Percentiles rank a stretch among this genome's conserved stretches.
Evolutionary conservation across 2,329 filamentous ascomycete genomes (phyloP).

Genomic region (Sphaerulina musiva): DNA sequence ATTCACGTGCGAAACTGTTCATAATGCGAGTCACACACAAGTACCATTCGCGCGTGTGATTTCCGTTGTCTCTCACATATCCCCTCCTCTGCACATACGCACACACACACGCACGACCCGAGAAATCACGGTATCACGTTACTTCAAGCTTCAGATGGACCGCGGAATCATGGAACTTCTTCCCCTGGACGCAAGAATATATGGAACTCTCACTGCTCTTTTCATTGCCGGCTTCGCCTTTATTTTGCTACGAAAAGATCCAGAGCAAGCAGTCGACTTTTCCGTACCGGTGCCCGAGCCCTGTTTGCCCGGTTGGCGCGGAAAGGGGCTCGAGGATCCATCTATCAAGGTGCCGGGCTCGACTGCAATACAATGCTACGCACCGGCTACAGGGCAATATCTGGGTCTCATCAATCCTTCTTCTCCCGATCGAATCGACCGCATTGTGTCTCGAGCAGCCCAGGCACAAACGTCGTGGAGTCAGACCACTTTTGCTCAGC

Average conservation of each 20-base stretch:
- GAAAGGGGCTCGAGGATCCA: constrained; percentile 53
- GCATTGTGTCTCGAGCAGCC: constrained; percentile 65
- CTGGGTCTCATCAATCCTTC: constrained; percentile 73
- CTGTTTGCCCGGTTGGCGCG: constrained; percentile 49
- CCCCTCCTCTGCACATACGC: no score
- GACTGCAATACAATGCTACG: constrained; percentile 72
- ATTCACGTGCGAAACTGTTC: no score
- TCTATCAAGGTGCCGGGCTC: constrained; percentile 60
- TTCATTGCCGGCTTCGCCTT: constrained; percentile 4
- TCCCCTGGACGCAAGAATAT: constrained; percentile 3
- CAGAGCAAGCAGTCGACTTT: constrained; percentile 25
- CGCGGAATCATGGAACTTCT: background rate
- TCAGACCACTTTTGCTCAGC: constrained; percentile 66
- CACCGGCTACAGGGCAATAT: constrained; percentile 79
- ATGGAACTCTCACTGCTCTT: background rate
- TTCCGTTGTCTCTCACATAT: no score
- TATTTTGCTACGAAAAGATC: constrained; percentile 10
- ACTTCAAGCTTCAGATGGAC: background rate
- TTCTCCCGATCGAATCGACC: constrained; percentile 70
- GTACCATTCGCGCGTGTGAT: no score
- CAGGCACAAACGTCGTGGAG: constrained; percentile 73
- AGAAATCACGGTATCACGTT: constrained; percentile 2
- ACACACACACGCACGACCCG: no score
- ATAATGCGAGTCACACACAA: no score
- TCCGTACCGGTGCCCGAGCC: constrained; percentile 52